Conservation (phyloP, 495 filamentous ascomycete species). For the Chaetomium fimeti region DNA sequence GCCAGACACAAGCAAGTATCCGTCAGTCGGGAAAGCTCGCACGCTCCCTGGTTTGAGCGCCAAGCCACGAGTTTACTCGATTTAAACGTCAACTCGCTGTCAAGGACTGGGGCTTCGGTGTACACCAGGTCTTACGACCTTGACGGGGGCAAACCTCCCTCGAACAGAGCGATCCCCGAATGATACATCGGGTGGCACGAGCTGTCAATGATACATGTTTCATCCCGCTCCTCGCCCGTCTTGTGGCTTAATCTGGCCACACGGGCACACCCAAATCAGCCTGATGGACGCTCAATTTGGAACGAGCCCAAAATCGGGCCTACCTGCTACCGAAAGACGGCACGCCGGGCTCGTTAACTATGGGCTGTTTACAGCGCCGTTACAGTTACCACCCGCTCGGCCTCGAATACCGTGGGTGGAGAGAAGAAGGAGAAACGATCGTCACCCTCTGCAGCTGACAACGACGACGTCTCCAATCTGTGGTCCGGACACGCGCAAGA, state of each 20-base stretch:
- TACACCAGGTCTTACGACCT: too few relatives aligned
- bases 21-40: too few relatives aligned
- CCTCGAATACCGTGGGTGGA: background rate
- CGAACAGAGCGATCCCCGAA: background rate
- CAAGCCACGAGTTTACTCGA: too few relatives aligned
- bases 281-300: constrained; percentile 9
- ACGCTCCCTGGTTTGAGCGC: too few relatives aligned
- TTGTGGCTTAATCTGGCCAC: background rate
- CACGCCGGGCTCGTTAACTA: background rate
- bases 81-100: too few relatives aligned
- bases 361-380: background rate
- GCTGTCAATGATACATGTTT: constrained; percentile 2
- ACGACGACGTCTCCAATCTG: background rate
- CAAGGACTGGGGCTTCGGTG: too few relatives aligned
- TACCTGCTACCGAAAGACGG: background rate
- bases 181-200: background rate
- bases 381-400: background rate
- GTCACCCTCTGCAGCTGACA: background rate
- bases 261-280: background rate
- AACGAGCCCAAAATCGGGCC: constrained; percentile 7
- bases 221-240: background rate
- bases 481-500: background rate
- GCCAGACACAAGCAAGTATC: too few relatives aligned
- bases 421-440: background rate
- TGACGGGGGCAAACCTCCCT: too few relatives aligned